Evolutionary conservation across 192 early-diverging fungal genomes (phyloP).

Genomic region (Pilaira anomala): DNA sequence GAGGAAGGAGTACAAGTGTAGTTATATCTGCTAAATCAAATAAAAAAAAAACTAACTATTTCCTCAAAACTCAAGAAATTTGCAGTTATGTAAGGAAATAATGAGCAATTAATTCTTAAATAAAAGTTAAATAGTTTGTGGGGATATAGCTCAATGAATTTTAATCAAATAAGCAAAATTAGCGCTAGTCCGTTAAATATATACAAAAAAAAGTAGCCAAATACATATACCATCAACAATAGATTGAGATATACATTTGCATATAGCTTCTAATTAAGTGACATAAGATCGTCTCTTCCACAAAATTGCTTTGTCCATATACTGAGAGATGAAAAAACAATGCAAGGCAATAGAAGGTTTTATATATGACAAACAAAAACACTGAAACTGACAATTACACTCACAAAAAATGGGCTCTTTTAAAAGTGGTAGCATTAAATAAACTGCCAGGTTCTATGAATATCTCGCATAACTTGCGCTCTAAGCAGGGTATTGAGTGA

Average conservation of each 20-base stretch:
- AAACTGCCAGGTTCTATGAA: conserved; percentile 1
- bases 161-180: conserved; percentile 5
- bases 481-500: conserved; percentile 2
- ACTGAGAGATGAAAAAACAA: no score
- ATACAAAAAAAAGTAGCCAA: conserved; percentile 8
- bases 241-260: no score
- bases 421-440: no score
- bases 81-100: not conserved
- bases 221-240: no score
- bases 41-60: conserved; percentile 3
- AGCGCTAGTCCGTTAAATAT: not conserved
- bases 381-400: conserved; percentile 4
- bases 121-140: not conserved
- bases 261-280: no score
- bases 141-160: not conserved
- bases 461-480: conserved; percentile 13
- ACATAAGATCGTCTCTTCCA: no score
- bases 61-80: conserved; percentile 1
- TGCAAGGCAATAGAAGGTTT: no score
- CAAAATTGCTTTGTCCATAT: no score
- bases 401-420: no score
- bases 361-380: not conserved
- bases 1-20: conserved; percentile 9
- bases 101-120: conserved; percentile 1
- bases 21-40: conserved; percentile 8